Evolutionary conservation across 1,284 basidiomycete genomes (phyloP).

Genomic region (Trichosporon coremiiforme): DNA sequence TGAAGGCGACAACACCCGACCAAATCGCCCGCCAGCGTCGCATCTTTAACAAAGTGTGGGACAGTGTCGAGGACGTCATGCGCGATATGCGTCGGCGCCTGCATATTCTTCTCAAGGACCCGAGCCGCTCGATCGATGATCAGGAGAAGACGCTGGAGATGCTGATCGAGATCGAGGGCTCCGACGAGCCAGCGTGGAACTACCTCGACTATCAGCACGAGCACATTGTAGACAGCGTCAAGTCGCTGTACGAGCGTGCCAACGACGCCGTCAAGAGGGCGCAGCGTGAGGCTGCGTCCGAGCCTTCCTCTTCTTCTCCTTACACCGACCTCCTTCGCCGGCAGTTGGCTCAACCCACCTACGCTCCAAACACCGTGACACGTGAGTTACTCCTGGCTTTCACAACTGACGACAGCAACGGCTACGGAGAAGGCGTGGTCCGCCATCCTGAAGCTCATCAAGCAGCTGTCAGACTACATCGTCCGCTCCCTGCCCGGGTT

Average conservation of each 20-base stretch:
- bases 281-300: conserved; percentile 18
- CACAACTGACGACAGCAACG: conserved; percentile 37
- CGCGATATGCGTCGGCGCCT: conserved; percentile 81
- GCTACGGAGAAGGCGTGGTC: conserved; percentile 71
- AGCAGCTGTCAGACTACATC: conserved; percentile 60
- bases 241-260: conserved; percentile 65
- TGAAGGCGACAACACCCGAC: conserved; percentile 60
- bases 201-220: conserved; percentile 93
- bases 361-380: conserved; percentile 55
- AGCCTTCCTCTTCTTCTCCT: conserved; percentile 40
- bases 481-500: conserved; percentile 76
- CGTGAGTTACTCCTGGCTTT: no score
- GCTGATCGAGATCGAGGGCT: conserved; percentile 75
- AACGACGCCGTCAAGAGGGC: conserved; percentile 62
- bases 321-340: conserved; percentile 39
- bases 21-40: conserved; percentile 76
- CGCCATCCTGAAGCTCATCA: conserved; percentile 67
- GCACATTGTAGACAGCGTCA: conserved; percentile 78
- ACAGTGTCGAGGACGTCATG: conserved; percentile 92
- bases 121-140: conserved; percentile 76
- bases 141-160: conserved; percentile 98
- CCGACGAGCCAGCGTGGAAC: conserved; percentile 81
- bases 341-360: conserved; percentile 39
- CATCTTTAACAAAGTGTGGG: conserved; percentile 96
- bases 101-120: conserved; percentile 76